Base-by-base conservation (phyloP, 2,329 filamentous ascomycete species). In the Penicillium sp. region DNA sequence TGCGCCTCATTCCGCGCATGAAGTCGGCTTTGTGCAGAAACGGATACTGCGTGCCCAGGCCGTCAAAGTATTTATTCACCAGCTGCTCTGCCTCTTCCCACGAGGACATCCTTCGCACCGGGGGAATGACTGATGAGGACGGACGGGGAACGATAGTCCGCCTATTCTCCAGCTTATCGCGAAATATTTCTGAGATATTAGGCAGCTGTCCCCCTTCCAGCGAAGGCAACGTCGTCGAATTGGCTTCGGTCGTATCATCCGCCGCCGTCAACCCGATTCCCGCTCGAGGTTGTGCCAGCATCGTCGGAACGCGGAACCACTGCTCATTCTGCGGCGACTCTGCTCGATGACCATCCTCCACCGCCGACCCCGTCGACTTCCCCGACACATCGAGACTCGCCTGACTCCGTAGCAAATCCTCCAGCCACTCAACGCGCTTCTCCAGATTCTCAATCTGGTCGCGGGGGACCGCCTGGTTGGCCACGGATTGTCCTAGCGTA, bases 161-260 rank as follows among this genome's bases (percentile, higher is more conserved):
- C 20, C 71, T 69, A 54, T 74, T 68, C 60, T 74, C 71, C 8
- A 74, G 59, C 47, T 72, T 66, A 57, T 74, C 70, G 46, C 71
- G 68, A 61, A 74, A 73, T 38, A 74, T 71, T 55, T 74, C 71
- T 11, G 71, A 69, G 5, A 74, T 69, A 38, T 74, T 73, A 9
- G 71, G 71, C 12, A 74, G 56, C 47, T 72, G 69, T 0, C 66
- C 63, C 0, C 68, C 67, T 21, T 71, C 63, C 21, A 59, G 12
- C n/a, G 57, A 52, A 8, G 57, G 52, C 20, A 59, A 20, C 30
- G 62, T 28, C 60, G 66, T 52, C 18, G 38, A 18, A 47, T 42
- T 58, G 43, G 12, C 50, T n/a, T 58, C 56, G n/a, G 33, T n/a
- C 6, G 46, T 38, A 26, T 59, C 57, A 43, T 58, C 52, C 56